These are phyloP conservation scores for Penicillium sp. DNA, from an alignment of 2,329 filamentous ascomycete species.

Conservation along the genomic window DNA sequence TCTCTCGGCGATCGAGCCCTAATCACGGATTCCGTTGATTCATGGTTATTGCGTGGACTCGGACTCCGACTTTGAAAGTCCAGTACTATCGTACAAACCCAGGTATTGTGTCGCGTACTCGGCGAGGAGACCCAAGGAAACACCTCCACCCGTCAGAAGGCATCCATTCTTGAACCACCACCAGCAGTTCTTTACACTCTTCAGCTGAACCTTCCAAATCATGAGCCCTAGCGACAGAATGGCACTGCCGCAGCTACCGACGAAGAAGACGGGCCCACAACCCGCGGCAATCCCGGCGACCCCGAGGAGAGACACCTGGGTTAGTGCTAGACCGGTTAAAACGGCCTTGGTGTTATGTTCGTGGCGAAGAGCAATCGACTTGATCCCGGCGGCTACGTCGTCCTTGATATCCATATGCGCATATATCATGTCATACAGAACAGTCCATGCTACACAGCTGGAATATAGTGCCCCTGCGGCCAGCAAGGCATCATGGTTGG, in stretches of 20 bases:
- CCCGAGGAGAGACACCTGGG: constrained; percentile 42
- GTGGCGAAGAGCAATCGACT: constrained; percentile 48
- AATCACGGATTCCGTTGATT: neutral
- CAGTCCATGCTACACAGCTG: constrained; percentile 47
- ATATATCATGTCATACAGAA: constrained; percentile 50
- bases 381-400: constrained; percentile 47
- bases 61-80: constrained; percentile 2
- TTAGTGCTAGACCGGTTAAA: constrained; percentile 38
- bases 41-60: constrained; percentile 6
- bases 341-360: constrained; percentile 45
- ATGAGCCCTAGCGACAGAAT: constrained; percentile 52
- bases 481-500: constrained; percentile 32
- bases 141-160: constrained; percentile 57
- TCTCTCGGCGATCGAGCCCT: constrained; percentile 42
- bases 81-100: constrained; percentile 24
- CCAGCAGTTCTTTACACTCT: constrained; percentile 56
- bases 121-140: constrained; percentile 51
- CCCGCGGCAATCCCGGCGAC: constrained; percentile 46
- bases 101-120: constrained; percentile 47
- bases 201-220: constrained; percentile 55
- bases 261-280: constrained; percentile 55
- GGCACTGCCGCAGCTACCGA: constrained; percentile 55
- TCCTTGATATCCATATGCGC: constrained; percentile 51
- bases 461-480: constrained; percentile 43
- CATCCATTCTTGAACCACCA: constrained; percentile 61